A percentile compares a stretch with the other conserved stretches of the same genome.
phyloP scores from a whole-genome alignment of 495 filamentous ascomycete genomes.

The Hyaloscypha hepaticicola region DNA sequence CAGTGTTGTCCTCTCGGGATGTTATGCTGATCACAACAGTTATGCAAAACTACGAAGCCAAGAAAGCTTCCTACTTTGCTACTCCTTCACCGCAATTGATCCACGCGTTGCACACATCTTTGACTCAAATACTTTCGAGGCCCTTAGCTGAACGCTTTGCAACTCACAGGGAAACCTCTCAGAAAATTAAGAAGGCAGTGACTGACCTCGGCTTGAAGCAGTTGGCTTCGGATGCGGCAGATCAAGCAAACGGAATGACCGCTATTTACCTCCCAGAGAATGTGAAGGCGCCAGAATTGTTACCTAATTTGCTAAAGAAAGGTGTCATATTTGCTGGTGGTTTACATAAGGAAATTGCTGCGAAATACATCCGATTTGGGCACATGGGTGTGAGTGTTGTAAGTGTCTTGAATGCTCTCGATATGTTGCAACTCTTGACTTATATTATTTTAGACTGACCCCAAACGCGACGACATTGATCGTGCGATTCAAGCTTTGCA shows the following conservation, averaged over 20 bases:
- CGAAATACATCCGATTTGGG: slow-evolving; percentile 66
- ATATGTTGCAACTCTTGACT: background rate
- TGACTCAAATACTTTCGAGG: slow-evolving; percentile 77
- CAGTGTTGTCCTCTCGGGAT: background rate
- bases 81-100: slow-evolving; percentile 94
- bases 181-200: slow-evolving; percentile 79
- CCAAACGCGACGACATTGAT: slow-evolving; percentile 69
- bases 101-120: slow-evolving; percentile 90
- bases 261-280: slow-evolving; percentile 91
- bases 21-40: slow-evolving; percentile 38
- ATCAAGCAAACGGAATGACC: slow-evolving; percentile 97
- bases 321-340: slow-evolving; percentile 94
- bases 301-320: slow-evolving; percentile 84
- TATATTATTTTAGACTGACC: slow-evolving; percentile 50
- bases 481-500: slow-evolving; percentile 76
- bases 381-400: slow-evolving; percentile 96
- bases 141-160: slow-evolving; percentile 80
- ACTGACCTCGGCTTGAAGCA: slow-evolving; percentile 81
- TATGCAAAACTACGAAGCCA: slow-evolving; percentile 98
- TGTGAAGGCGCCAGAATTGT: slow-evolving; percentile 72
- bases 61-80: slow-evolving; percentile 96
- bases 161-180: slow-evolving; percentile 69
- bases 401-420: slow-evolving; percentile 30
- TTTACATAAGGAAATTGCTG: slow-evolving; percentile 81
- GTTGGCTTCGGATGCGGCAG: slow-evolving; percentile 76